Percentiles rank a stretch among this genome's conserved stretches.
phyloP scores from a whole-genome alignment of 345 rosid genomes.

The Schrenkiella parvula region DNA sequence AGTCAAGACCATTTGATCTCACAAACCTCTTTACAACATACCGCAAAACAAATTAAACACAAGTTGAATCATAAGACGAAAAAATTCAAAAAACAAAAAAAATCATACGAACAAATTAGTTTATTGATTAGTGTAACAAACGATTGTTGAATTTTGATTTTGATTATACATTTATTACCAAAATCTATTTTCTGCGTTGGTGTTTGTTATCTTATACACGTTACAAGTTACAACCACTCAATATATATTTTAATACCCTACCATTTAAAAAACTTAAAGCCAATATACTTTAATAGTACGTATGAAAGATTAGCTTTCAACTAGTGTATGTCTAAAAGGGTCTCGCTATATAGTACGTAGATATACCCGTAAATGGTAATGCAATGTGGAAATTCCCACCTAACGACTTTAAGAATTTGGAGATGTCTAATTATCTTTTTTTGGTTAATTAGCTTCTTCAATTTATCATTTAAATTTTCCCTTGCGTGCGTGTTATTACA shows the following conservation, averaged over 20 bases:
- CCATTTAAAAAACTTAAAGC: background rate
- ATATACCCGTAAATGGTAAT: background rate
- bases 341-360: no score
- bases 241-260: background rate
- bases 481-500: background rate
- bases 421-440: background rate
- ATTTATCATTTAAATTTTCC: no score
- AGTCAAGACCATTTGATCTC: background rate
- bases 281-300: background rate
- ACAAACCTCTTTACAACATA: background rate
- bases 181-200: background rate
- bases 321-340: background rate
- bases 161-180: background rate
- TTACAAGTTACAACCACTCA: background rate
- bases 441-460: no score
- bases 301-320: background rate
- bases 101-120: no score
- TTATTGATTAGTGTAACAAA: no score
- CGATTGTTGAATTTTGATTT: no score
- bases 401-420: background rate
- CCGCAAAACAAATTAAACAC: background rate
- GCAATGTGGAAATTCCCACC: background rate
- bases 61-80: background rate
- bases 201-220: background rate
- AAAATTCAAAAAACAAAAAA: no score